phyloP scores from a whole-genome alignment of 306 rosid species.

The Hippophae tibetana region DNA sequence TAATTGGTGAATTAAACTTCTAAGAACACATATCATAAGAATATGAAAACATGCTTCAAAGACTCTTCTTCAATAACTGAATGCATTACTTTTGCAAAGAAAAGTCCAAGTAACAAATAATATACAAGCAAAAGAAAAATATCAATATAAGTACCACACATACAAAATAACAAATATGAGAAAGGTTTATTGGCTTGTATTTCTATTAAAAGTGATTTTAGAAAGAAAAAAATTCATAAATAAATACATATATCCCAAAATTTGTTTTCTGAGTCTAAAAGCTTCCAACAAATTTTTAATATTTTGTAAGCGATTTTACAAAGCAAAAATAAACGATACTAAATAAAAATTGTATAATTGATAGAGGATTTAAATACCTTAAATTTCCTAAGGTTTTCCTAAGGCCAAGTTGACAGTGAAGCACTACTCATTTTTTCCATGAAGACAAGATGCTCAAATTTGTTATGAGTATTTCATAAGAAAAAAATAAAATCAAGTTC shows the following conservation, averaged over 20 bases:
- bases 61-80: slow-evolving; percentile 36
- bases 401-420: slow-evolving; percentile 73
- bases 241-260: too few species aligned
- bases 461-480: too few species aligned
- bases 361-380: slow-evolving; percentile 39
- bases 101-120: slow-evolving; percentile 63
- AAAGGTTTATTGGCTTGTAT: too few species aligned
- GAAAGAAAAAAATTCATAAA: too few species aligned
- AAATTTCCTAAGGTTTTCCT: slow-evolving; percentile 61
- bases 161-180: too few species aligned
- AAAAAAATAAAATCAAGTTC: too few species aligned
- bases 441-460: not conserved
- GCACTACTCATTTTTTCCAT: slow-evolving; percentile 29
- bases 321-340: not conserved
- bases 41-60: slow-evolving; percentile 40
- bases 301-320: not conserved
- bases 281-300: too few species aligned
- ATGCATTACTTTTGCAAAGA: slow-evolving; percentile 43
- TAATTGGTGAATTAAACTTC: too few species aligned
- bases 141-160: too few species aligned
- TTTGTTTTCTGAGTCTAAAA: too few species aligned
- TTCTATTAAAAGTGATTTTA: too few species aligned
- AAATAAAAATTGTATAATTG: not conserved
- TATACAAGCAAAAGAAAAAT: not conserved
- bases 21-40: slow-evolving; percentile 25